These are phyloP conservation scores for Trichoderma lentiforme DNA, from an alignment of 2,329 filamentous ascomycete species.

Conservation along the genomic window DNA sequence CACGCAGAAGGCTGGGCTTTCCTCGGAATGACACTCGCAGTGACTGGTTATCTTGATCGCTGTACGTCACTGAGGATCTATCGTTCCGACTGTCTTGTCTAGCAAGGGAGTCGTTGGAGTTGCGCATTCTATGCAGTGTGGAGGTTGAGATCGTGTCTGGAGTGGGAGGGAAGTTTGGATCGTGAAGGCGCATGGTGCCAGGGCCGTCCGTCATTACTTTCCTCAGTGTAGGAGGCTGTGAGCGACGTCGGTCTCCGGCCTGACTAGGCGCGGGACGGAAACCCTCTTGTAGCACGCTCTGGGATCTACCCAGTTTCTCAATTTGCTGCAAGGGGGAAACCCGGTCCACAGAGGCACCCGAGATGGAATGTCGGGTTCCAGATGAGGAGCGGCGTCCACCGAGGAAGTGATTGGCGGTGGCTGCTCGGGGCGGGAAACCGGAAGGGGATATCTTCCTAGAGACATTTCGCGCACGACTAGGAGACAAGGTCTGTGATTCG, in stretches of 20 bases:
- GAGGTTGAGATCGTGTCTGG: slow-evolving; percentile 59
- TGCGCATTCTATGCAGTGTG: slow-evolving; percentile 49
- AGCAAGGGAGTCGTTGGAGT: slow-evolving; percentile 48
- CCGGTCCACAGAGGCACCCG: slow-evolving; percentile 29
- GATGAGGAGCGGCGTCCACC: background rate
- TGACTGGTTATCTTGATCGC: background rate
- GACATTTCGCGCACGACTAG: background rate
- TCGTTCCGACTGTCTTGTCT: slow-evolving; percentile 33
- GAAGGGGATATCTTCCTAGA: slow-evolving; percentile 20
- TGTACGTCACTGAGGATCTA: slow-evolving; percentile 27
- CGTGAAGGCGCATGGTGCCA: slow-evolving; percentile 39
- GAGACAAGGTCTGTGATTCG: slow-evolving; percentile 12
- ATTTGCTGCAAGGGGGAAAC: slow-evolving; percentile 46
- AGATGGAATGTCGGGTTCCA: slow-evolving; percentile 44
- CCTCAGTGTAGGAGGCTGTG: slow-evolving; percentile 35
- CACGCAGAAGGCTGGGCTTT: background rate
- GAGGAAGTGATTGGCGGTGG: slow-evolving; percentile 25
- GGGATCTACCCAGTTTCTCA: slow-evolving; percentile 41
- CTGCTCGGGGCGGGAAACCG: slow-evolving; percentile 24
- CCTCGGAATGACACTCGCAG: slow-evolving; percentile 21
- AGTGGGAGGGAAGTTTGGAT: slow-evolving; percentile 52
- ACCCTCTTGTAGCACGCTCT: slow-evolving; percentile 28
- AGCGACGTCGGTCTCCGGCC: slow-evolving; percentile 24
- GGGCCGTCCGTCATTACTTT: slow-evolving; percentile 48
- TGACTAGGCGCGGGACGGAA: slow-evolving; percentile 29